Percentiles rank a stretch among this genome's conserved stretches.
These are phyloP conservation scores for Metschnikowia lachancei DNA, from an alignment of 805 yeast genomes.

Conservation along the genomic window DNA sequence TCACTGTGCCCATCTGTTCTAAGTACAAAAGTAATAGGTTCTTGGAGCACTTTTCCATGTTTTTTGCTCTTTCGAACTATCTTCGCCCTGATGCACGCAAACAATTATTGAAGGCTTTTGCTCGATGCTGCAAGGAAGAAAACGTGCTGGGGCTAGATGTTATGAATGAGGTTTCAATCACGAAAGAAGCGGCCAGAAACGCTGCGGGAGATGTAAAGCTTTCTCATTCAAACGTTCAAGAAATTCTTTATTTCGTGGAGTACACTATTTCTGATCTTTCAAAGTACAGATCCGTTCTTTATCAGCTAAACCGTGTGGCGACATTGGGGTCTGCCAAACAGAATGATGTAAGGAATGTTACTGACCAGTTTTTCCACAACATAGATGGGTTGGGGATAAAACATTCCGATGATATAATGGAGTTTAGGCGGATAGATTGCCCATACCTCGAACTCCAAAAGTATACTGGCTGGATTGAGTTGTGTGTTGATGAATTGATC, in stretches of 20 bases:
- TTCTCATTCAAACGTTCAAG: conserved; percentile 28
- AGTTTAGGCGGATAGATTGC: conserved; percentile 4
- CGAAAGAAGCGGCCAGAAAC: conserved; percentile 21
- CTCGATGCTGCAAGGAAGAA: conserved; percentile 13
- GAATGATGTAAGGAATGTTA: conserved; percentile 28
- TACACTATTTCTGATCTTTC: conserved; percentile 46
- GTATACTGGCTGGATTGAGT: conserved; percentile 23
- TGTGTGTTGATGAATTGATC: conserved; percentile 24
- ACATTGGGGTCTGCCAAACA: conserved; percentile 34
- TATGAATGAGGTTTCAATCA: conserved; percentile 19
- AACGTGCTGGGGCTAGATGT: conserved; percentile 34
- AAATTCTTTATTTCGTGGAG: conserved; percentile 47
- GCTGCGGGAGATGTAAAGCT: conserved; percentile 28
- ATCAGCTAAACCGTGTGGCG: conserved; percentile 37
- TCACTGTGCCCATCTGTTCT: conserved; percentile 32
- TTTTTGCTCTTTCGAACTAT: conserved; percentile 34
- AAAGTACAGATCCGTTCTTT: conserved; percentile 26
- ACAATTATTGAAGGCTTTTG: conserved; percentile 11
- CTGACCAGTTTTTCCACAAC: conserved; percentile 18
- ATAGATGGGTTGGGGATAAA: neutral
- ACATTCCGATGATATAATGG: neutral
- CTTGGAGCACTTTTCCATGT: conserved; percentile 46
- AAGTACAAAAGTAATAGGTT: conserved; percentile 49
- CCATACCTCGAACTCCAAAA: conserved; percentile 9
- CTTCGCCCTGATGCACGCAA: conserved; percentile 27